Base-by-base conservation (phyloP, 2,329 filamentous ascomycete species). In the Ophiognomonia clavigignenti-juglandacearum region DNA sequence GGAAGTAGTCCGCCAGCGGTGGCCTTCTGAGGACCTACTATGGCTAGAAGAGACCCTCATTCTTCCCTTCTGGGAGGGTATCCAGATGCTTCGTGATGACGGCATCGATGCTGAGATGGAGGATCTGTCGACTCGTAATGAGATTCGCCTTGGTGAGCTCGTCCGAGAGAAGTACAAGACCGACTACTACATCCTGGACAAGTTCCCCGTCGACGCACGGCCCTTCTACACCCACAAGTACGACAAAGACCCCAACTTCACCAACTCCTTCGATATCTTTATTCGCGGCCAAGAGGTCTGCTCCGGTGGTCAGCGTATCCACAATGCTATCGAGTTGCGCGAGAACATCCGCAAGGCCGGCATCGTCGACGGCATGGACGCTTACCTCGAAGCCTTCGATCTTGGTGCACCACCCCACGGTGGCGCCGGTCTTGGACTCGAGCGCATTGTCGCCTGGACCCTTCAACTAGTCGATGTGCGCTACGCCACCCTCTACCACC, bases 201-300 rank as follows among this genome's bases (percentile, higher is more conserved):
- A 95, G 61, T 96, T 96, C 71, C 91, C 91, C 1, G 73, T 80
- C 19, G 84, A 82, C 6, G 91, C 88, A 3, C 81, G 91, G 36
- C 91, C 91, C 0, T 96, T 96, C 68, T 96, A 96, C 61, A 88
- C 91, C 1, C 91, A 95, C 78, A 85, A 85, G 23, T 88, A 95
- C 53, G 78, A 84, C 2, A 73, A 83, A 14, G 80, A 95, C 59
- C 72, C 79, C 11, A 74, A 77, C 27, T 81, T 83, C 63, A 96
- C 91, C 42, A 95, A 95, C 63, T 95, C 91, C 0, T 96, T 96
- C 58, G 91, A 96, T 63, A 95, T 96, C 48, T 96, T 96, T 69
- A 78, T 96, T 36, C 85, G 91, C 24, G 91, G 91, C 1, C 91
- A 96, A 61, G 91, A 96, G 64, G 93, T 96, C 48, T 83, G 92